A percentile compares a stretch with the other conserved stretches of the same genome.
These are phyloP conservation scores for Nicotiana knightiana DNA, from an alignment of 257 asterid genomes.

Conservation along the genomic window DNA sequence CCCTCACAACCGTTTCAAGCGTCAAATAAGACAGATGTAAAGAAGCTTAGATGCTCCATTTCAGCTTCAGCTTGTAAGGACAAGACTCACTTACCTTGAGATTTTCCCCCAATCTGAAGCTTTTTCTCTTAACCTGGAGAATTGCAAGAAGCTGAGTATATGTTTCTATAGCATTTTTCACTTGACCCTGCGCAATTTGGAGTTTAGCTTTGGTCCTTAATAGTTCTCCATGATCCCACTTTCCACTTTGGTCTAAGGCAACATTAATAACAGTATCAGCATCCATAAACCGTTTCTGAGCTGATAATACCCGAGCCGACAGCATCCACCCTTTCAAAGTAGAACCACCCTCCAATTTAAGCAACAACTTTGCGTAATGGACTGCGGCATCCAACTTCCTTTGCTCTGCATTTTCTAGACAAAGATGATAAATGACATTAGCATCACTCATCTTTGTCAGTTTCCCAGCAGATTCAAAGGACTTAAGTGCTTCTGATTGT, in stretches of 20 bases:
- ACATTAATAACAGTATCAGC: conserved; percentile 58
- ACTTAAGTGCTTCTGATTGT: conserved; percentile 53
- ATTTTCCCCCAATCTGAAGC: conserved; percentile 41
- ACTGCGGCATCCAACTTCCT: conserved; percentile 78
- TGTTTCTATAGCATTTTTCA: conserved; percentile 66
- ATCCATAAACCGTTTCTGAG: conserved; percentile 51
- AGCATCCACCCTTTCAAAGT: conserved; percentile 58
- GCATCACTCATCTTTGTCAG: conserved; percentile 58
- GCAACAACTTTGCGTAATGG: conserved; percentile 44
- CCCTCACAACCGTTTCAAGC: neutral
- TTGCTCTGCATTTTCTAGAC: conserved; percentile 76
- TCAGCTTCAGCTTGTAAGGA: conserved; percentile 14
- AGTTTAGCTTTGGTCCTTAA: conserved; percentile 81
- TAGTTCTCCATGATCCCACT: conserved; percentile 80
- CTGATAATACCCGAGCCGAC: conserved; percentile 74
- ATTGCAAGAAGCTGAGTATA: conserved; percentile 73
- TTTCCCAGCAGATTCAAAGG: conserved; percentile 62
- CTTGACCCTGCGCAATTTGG: conserved; percentile 57
- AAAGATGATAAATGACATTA: conserved; percentile 44
- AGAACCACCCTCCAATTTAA: conserved; percentile 72
- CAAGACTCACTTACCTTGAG: conserved; percentile 37
- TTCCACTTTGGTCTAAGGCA: conserved; percentile 72
- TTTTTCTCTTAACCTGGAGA: conserved; percentile 68
- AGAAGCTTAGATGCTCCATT: neutral
- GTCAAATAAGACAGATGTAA: neutral